Evolutionary conservation across 495 filamentous ascomycete genomes (phyloP).

Genomic region (Aspergillus sparsus): DNA sequence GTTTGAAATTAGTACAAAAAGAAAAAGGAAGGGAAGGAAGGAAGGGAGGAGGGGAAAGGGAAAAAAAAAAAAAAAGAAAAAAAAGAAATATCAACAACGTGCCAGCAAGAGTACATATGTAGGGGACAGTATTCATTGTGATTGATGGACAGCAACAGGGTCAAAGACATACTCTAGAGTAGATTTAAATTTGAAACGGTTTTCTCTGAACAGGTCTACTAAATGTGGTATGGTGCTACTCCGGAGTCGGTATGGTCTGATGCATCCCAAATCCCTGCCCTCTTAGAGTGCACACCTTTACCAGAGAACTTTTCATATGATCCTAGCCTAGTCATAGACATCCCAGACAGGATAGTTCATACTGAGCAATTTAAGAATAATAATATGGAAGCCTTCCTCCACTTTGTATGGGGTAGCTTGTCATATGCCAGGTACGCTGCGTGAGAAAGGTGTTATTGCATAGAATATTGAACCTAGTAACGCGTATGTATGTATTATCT

Average conservation of each 20-base stretch:
- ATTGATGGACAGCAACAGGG: neutral
- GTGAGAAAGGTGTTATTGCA: neutral
- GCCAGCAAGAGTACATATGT: neutral
- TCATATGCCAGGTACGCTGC: constrained; percentile 12
- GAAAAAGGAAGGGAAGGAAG: neutral
- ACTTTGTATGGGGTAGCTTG: constrained; percentile 6
- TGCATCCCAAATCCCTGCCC: constrained; percentile 11
- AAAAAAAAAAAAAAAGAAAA: neutral
- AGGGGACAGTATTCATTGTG: neutral
- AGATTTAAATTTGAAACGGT: constrained; percentile 19
- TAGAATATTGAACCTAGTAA: constrained; percentile 6
- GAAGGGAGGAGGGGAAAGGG: neutral
- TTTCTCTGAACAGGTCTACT: constrained; percentile 13
- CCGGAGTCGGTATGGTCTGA: constrained; percentile 7
- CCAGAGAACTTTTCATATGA: constrained; percentile 13
- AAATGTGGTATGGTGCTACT: constrained; percentile 16
- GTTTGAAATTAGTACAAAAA: neutral
- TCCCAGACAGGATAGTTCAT: neutral
- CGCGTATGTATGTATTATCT: no score
- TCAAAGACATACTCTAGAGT: neutral
- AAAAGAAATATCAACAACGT: constrained; percentile 1
- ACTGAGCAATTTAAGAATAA: neutral
- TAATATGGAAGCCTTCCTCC: neutral
- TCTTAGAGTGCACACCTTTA: neutral
- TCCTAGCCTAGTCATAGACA: neutral